A percentile compares a stretch with the other conserved stretches of the same genome.
phyloP scores from a whole-genome alignment of 2,329 filamentous ascomycete genomes.

The Cordyceps cateniannulata region DNA sequence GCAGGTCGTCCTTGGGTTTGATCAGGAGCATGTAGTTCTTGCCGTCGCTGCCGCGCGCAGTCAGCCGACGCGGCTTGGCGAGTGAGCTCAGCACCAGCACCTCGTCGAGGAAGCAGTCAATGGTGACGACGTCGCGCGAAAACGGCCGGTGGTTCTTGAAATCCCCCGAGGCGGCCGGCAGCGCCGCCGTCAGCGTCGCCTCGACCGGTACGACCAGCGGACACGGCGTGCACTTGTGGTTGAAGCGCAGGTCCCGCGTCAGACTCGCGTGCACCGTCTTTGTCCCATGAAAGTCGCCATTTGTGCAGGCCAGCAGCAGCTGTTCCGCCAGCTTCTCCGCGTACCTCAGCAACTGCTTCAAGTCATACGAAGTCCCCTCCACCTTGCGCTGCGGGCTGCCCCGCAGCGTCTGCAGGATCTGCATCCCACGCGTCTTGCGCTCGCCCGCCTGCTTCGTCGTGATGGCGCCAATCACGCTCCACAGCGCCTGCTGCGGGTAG shows the following conservation, averaged over 20 bases:
- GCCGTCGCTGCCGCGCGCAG: slow-evolving; percentile 82
- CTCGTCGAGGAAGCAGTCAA: slow-evolving; percentile 74
- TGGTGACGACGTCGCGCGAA: slow-evolving; percentile 76
- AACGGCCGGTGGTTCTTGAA: slow-evolving; percentile 79
- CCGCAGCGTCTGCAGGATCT: slow-evolving; percentile 45
- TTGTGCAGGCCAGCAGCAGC: slow-evolving; percentile 72
- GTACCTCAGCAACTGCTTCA: slow-evolving; percentile 65
- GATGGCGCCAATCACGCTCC: slow-evolving; percentile 82
- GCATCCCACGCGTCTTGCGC: slow-evolving; percentile 48
- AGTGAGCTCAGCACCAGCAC: slow-evolving; percentile 86
- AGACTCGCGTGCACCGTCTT: slow-evolving; percentile 65
- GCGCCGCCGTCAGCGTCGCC: slow-evolving; percentile 70
- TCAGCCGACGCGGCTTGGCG: slow-evolving; percentile 86
- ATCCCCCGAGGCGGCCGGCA: slow-evolving; percentile 69
- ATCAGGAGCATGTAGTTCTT: slow-evolving; percentile 83
- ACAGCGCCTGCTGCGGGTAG: slow-evolving; percentile 88
- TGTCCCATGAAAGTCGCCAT: slow-evolving; percentile 64
- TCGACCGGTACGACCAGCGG: slow-evolving; percentile 86
- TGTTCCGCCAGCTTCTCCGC: slow-evolving; percentile 81
- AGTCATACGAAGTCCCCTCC: slow-evolving; percentile 48
- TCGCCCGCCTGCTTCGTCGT: slow-evolving; percentile 68
- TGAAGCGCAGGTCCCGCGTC: slow-evolving; percentile 72
- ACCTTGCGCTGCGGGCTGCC: slow-evolving; percentile 43
- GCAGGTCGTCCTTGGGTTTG: slow-evolving; percentile 96
- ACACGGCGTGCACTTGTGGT: slow-evolving; percentile 75